Conservation (phyloP, 371 early-diverging fungal genomes). For the Syncephalis plumigaleata region DNA sequence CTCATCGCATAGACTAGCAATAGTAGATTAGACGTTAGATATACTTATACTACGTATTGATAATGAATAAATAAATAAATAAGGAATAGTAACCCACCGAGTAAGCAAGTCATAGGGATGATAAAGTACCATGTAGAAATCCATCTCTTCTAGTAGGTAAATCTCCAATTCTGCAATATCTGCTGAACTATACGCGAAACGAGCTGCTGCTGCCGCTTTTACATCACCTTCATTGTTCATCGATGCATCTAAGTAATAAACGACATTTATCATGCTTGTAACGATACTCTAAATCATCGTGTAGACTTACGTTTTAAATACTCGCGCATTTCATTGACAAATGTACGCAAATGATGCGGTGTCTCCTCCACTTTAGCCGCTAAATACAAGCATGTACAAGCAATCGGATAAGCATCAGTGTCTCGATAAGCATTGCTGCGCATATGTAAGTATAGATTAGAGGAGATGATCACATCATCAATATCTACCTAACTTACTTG, state of each 20-base stretch:
- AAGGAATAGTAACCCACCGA: slow-evolving; percentile 28
- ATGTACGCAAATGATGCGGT: slow-evolving; percentile 65
- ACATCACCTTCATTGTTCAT: too few relatives aligned
- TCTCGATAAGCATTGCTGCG: slow-evolving; percentile 42
- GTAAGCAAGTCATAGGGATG: slow-evolving; percentile 72
- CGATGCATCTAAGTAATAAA: background rate
- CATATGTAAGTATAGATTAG: too few relatives aligned
- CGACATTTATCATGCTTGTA: too few relatives aligned
- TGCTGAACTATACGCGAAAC: slow-evolving; percentile 50
- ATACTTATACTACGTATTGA: too few relatives aligned
- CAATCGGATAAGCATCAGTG: slow-evolving; percentile 61
- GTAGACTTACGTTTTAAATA: slow-evolving; percentile 23
- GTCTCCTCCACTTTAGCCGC: slow-evolving; percentile 83
- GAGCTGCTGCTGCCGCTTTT: slow-evolving; percentile 9
- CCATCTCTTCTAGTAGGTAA: slow-evolving; percentile 72
- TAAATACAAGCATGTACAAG: slow-evolving; percentile 64
- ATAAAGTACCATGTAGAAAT: slow-evolving; percentile 69
- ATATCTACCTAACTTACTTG: slow-evolving; percentile 28
- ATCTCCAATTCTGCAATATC: slow-evolving; percentile 83
- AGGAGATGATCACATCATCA: background rate
- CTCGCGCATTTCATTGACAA: slow-evolving; percentile 48
- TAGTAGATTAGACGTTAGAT: too few relatives aligned
- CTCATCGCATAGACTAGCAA: background rate
- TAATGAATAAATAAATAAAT: too few relatives aligned
- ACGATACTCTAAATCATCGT: too few relatives aligned